These are phyloP conservation scores for Wickerhamomyces chambardii DNA, from an alignment of 805 yeast genomes.

Conservation along the genomic window DNA sequence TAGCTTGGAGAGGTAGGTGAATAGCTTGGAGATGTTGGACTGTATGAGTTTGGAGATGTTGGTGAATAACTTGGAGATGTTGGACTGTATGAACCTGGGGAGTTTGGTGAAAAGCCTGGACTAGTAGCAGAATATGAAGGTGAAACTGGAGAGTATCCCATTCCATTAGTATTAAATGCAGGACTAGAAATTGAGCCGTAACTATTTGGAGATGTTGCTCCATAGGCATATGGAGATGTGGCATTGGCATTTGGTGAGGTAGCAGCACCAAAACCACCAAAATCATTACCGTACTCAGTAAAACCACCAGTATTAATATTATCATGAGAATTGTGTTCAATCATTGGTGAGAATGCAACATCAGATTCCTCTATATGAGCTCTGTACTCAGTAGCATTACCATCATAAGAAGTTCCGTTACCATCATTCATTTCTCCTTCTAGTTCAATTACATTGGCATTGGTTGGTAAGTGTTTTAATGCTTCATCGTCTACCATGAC, in stretches of 20 bases:
- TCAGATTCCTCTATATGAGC: constrained; percentile 55
- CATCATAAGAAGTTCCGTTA: constrained; percentile 88
- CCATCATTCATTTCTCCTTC: constrained; percentile 38
- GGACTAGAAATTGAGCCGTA: constrained; percentile 20
- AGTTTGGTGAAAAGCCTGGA: constrained; percentile 72
- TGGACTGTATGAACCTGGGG: constrained; percentile 57
- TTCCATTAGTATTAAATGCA: neutral
- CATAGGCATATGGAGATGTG: constrained; percentile 38
- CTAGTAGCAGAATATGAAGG: constrained; percentile 70
- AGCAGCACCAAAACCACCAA: constrained; percentile 40
- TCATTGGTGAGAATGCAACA: constrained; percentile 88
- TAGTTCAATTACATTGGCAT: constrained; percentile 29
- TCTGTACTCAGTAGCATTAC: constrained; percentile 88
- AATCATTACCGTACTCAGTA: constrained; percentile 52
- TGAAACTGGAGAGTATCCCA: constrained; percentile 49
- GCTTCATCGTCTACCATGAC: constrained; percentile 89
- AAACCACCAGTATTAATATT: constrained; percentile 75
- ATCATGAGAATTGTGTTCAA: constrained; percentile 74
- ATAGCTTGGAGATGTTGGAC: constrained; percentile 70
- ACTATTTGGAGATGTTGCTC: constrained; percentile 38
- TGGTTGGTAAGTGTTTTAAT: constrained; percentile 38
- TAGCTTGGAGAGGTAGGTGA: constrained; percentile 61
- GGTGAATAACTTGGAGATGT: constrained; percentile 68
- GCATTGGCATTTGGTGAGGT: constrained; percentile 49
- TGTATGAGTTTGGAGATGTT: constrained; percentile 62